phyloP scores from a whole-genome alignment of 2,329 filamentous ascomycete species.

The Aspergillus sp. region DNA sequence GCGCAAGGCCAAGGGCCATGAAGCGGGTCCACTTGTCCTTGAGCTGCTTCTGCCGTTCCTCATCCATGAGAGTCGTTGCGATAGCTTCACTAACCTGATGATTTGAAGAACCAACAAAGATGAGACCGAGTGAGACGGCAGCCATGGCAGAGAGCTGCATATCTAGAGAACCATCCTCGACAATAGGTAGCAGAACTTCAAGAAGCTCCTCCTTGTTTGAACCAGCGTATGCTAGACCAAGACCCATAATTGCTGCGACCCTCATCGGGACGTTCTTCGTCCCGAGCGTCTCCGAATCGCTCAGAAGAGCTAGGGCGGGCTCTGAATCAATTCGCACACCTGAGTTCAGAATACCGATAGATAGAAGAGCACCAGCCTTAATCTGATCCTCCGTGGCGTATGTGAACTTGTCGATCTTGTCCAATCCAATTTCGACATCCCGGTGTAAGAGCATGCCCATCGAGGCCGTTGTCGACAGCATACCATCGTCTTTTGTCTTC shows the following conservation, averaged over 20 bases:
- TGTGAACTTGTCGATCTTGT: constrained; percentile 94
- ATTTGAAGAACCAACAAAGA: constrained; percentile 91
- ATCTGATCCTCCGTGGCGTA: constrained; percentile 83
- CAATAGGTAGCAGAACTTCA: constrained; percentile 82
- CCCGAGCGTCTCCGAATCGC: constrained; percentile 77
- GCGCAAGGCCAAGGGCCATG: constrained; percentile 87
- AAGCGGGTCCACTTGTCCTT: constrained; percentile 99
- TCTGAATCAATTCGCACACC: constrained; percentile 89
- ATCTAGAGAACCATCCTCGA: constrained; percentile 79
- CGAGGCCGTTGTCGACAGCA: constrained; percentile 95
- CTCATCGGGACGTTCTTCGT: constrained; percentile 77
- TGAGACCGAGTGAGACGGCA: constrained; percentile 83
- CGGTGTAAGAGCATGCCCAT: constrained; percentile 89
- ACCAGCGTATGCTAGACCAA: constrained; percentile 91
- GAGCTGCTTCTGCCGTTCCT: constrained; percentile 85
- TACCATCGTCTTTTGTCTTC: constrained; percentile 98
- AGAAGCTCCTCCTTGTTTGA: constrained; percentile 90
- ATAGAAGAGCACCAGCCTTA: constrained; percentile 87
- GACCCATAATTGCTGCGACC: constrained; percentile 90
- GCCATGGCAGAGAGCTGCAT: constrained; percentile 99
- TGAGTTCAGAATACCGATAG: constrained; percentile 93
- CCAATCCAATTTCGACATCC: constrained; percentile 89
- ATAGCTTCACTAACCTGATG: constrained; percentile 91
- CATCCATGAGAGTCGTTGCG: constrained; percentile 88
- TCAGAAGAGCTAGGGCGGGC: constrained; percentile 83